Evolutionary conservation across 805 yeast genomes (phyloP), one percentile per base, ranked within the genome.

Genomic region (Saccharomycopsis vini): DNA sequence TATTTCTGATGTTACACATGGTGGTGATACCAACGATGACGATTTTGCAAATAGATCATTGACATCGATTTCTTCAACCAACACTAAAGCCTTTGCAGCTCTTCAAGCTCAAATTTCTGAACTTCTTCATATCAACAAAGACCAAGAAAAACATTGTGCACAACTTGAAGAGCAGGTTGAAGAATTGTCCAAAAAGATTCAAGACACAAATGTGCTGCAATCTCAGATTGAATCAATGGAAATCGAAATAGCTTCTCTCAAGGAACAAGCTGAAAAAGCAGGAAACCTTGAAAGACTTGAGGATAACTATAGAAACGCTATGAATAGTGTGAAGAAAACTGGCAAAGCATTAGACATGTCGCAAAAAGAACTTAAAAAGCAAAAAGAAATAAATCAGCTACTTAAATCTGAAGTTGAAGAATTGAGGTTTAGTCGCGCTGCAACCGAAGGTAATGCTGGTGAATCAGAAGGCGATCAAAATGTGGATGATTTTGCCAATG

Each of bases 341-440:
- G 79, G 81, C 44, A 75, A 72, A 50, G 95, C 95, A 0, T 69
- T 88, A 44, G 75, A 75, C 38, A 56, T 79, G 51, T 80, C 90
- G 6, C 87, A 87, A 54, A 75, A 71, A 37, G 95, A 88, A 59
- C 63, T 81, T 47, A 68, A 69, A 26, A 75, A 70, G 56, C 79
- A 75, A 56, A 80, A 73, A 53, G 76, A 71, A 12, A 53, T 67
- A 16, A 72, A 77, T 46, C 74, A 69, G 39, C 71, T 71, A 50
- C 66, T 87, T 43, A 65, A 68, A 47, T 72, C 70, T 43, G 90
- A 88, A 59, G 62, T 83, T 43, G 85, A 83, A 47, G 89, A 83
- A 50, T 64, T 82, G 59, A 74, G 70, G 56, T 58, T 81, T 50
- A 74, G 67, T 51, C 68, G 67, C 53, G 69, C 40, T 2, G 16